Conservation (phyloP, 164 flowering plant genomes). For the Umbilicus rupestris region DNA sequence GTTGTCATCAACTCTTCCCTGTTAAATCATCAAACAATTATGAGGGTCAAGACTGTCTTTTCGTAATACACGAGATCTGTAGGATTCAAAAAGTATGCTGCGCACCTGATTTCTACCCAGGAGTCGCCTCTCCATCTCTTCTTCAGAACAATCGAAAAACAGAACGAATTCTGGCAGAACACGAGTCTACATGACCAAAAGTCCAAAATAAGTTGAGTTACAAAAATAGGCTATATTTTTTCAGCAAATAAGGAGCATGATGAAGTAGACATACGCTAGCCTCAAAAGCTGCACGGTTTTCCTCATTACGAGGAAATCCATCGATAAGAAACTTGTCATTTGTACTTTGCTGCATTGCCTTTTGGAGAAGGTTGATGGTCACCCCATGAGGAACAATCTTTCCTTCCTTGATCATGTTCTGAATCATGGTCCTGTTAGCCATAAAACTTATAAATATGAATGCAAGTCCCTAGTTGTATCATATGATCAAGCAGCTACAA, state of each 20-base stretch:
- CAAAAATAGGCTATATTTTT: too few relatives aligned
- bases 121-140: conserved; percentile 92
- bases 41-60: not conserved
- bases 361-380: not conserved
- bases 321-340: conserved; percentile 2
- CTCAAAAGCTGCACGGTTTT: not conserved
- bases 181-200: conserved; percentile 53
- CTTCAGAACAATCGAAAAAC: conserved; percentile 74
- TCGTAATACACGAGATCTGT: too few relatives aligned
- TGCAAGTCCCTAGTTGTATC: too few relatives aligned
- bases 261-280: not conserved
- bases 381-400: not conserved
- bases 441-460: not conserved
- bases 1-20: conserved; percentile 94
- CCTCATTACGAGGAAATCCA: not conserved
- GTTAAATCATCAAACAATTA: not conserved
- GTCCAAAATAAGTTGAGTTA: too few relatives aligned
- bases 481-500: not conserved
- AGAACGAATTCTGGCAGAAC: conserved; percentile 67
- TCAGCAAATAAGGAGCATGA: not conserved
- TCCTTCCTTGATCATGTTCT: conserved; percentile 5
- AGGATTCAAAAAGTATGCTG: not conserved
- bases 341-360: not conserved
- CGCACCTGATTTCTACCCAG: conserved; percentile 70
- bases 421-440: not conserved